Conservation (phyloP, 768 basidiomycete species). For the Thelephora ganbajun region DNA sequence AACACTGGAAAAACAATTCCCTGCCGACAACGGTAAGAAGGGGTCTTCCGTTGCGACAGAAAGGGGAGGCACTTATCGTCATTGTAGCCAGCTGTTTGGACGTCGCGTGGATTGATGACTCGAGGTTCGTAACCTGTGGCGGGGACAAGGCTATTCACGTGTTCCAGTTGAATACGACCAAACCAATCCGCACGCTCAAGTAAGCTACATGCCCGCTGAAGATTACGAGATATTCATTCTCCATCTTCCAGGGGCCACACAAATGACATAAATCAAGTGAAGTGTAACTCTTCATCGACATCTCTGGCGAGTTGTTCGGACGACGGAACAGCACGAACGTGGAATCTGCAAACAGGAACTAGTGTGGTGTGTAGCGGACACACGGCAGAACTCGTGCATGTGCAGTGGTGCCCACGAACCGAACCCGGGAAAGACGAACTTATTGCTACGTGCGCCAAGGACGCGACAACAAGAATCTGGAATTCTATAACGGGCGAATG, state of each 20-base stretch:
- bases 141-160: constrained; percentile 54
- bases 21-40: constrained; percentile 45
- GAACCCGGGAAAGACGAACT: constrained; percentile 39
- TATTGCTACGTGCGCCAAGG: constrained; percentile 62
- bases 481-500: constrained; percentile 69
- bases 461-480: constrained; percentile 72
- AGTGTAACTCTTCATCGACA: constrained; percentile 50
- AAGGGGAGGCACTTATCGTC: background rate
- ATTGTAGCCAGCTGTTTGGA: constrained; percentile 62
- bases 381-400: constrained; percentile 43
- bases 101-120: constrained; percentile 64
- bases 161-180: constrained; percentile 35
- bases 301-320: constrained; percentile 73
- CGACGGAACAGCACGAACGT: constrained; percentile 65
- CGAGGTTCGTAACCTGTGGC: constrained; percentile 59
- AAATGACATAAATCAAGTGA: constrained; percentile 69
- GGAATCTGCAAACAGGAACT: constrained; percentile 38
- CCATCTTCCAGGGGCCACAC: constrained; percentile 44
- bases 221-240: background rate
- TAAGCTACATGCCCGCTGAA: constrained; percentile 19
- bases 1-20: constrained; percentile 46
- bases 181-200: constrained; percentile 50
- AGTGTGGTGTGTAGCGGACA: constrained; percentile 45
- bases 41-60: background rate
- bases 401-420: constrained; percentile 54